phyloP scores from a whole-genome alignment of 495 filamentous ascomycete genomes.

The Neurospora sp. region DNA sequence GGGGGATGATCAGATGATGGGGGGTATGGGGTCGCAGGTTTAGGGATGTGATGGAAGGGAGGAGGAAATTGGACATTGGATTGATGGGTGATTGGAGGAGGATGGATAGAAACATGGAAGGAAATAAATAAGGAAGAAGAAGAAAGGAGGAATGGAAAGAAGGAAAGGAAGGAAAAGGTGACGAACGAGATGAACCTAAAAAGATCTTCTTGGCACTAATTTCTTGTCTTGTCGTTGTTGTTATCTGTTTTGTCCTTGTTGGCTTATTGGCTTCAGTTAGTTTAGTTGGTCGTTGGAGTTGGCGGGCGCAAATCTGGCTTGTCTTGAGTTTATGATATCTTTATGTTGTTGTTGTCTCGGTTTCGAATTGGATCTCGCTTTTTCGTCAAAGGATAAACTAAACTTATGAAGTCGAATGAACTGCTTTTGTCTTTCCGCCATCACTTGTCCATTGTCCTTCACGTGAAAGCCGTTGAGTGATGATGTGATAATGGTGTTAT shows the following conservation, averaged over 20 bases:
- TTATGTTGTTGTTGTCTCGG: not conserved
- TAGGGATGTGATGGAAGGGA: too few species aligned
- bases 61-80: not conserved
- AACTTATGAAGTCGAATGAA: not conserved
- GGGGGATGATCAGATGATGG: not conserved
- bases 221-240: not conserved
- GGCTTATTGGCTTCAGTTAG: not conserved
- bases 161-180: not conserved
- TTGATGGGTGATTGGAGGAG: not conserved
- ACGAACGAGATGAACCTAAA: not conserved
- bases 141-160: not conserved
- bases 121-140: not conserved
- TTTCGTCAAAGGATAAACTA: too few species aligned
- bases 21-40: conserved; percentile 3
- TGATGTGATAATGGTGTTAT: too few species aligned
- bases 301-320: not conserved
- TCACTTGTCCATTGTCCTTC: too few species aligned
- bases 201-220: not conserved
- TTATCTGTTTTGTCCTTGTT: not conserved
- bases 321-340: not conserved
- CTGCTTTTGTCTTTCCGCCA: not conserved
- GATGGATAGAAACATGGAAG: not conserved
- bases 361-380: not conserved
- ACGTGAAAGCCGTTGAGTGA: too few species aligned
- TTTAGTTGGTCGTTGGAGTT: not conserved